Conservation (phyloP, 805 yeast genomes). For the Cyberlindnera nakhonratchasimensis region DNA sequence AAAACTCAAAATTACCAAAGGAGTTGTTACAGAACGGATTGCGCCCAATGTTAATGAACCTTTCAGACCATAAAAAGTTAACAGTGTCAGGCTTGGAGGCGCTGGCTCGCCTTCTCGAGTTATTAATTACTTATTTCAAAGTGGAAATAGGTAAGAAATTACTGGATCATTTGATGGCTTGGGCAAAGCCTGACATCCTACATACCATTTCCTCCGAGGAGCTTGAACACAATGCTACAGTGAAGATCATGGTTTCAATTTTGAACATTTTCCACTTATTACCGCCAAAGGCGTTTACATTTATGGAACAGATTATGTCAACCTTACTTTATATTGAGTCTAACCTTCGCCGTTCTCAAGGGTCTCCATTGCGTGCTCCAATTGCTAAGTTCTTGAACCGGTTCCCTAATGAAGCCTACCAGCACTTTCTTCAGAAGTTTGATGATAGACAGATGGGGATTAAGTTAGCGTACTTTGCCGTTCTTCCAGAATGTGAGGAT, state of each 20-base stretch:
- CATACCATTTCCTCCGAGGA: conserved; percentile 77
- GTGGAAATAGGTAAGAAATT: conserved; percentile 95
- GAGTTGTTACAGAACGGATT: conserved; percentile 93
- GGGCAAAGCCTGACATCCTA: conserved; percentile 84
- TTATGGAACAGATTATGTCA: conserved; percentile 79
- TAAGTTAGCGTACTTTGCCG: conserved; percentile 63
- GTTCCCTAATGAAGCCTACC: conserved; percentile 70
- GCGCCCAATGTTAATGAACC: conserved; percentile 91
- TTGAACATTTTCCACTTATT: conserved; percentile 86
- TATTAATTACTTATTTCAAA: conserved; percentile 87
- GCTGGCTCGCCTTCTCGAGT: conserved; percentile 76
- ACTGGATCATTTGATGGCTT: conserved; percentile 89
- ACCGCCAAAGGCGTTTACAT: conserved; percentile 90
- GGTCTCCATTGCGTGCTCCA: conserved; percentile 89
- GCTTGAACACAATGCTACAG: conserved; percentile 73
- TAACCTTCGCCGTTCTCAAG: conserved; percentile 76
- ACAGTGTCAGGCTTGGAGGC: conserved; percentile 91
- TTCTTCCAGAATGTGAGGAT: conserved; percentile 49
- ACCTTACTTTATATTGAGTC: conserved; percentile 78
- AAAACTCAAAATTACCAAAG: conserved; percentile 85
- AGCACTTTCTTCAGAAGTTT: conserved; percentile 65
- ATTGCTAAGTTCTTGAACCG: conserved; percentile 82
- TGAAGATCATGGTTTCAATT: conserved; percentile 85
- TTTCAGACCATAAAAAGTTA: conserved; percentile 88
- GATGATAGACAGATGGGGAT: conserved; percentile 60